phyloP scores from a whole-genome alignment of 441 rosid species.

The Populus hybrid region DNA sequence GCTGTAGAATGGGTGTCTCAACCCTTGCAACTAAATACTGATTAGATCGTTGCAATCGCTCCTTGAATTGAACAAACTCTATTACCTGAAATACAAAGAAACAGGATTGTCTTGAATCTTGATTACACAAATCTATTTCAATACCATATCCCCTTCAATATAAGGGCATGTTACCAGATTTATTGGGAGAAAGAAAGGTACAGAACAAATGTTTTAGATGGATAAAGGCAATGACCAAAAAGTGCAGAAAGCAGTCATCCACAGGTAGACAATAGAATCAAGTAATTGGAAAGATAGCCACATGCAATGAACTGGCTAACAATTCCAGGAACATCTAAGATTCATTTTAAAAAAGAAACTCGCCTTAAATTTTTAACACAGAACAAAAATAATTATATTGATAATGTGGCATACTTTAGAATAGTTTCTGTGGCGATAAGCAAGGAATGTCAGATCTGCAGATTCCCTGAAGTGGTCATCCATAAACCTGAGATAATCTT shows the following conservation, averaged over 20 bases:
- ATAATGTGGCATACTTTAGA: constrained; percentile 62
- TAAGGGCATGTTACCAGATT: not conserved
- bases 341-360: not conserved
- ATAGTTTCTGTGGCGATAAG: constrained; percentile 97
- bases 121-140: not conserved
- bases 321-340: not conserved
- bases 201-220: not conserved
- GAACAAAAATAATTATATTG: not conserved
- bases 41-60: constrained; percentile 74
- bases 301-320: not conserved
- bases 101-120: constrained; percentile 8
- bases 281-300: not conserved
- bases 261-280: not conserved
- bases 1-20: constrained; percentile 70
- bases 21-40: constrained; percentile 78
- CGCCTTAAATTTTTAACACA: not conserved
- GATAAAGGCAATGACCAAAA: not conserved
- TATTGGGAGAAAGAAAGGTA: not conserved
- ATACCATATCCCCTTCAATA: not conserved
- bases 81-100: constrained; percentile 60
- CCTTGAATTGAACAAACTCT: constrained; percentile 96
- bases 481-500: constrained; percentile 96
- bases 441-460: constrained; percentile 96
- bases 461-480: constrained; percentile 99
- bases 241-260: not conserved